Evolutionary conservation across 2,329 filamentous ascomycete genomes (phyloP).

Genomic region (Scedosporium apiospermum): DNA sequence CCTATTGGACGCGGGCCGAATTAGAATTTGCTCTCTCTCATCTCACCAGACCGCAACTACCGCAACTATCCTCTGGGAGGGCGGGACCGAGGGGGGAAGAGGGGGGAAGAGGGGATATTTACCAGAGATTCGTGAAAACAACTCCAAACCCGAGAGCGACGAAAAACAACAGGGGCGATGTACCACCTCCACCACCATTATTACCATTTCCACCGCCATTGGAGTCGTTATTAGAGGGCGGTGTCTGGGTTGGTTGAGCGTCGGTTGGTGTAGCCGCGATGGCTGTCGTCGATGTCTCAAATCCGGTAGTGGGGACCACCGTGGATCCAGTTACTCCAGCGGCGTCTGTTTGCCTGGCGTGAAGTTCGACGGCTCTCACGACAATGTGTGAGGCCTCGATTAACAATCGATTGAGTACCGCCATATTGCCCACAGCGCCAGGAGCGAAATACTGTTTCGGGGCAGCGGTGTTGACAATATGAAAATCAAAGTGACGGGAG

Average conservation of each 20-base stretch:
- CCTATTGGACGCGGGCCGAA: slow-evolving; percentile 41
- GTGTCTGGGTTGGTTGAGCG: too few relatives aligned
- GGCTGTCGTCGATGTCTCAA: slow-evolving; percentile 14
- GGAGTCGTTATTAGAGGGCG: slow-evolving; percentile 9
- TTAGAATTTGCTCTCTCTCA: too few relatives aligned
- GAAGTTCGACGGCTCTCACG: slow-evolving; percentile 20
- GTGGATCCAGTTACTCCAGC: slow-evolving; percentile 14
- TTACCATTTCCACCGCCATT: slow-evolving; percentile 4
- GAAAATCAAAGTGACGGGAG: not conserved
- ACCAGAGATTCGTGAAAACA: slow-evolving; percentile 98
- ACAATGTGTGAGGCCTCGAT: slow-evolving; percentile 26
- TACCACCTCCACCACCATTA: slow-evolving; percentile 18
- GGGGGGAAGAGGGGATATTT: slow-evolving; percentile 26
- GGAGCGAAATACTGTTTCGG: not conserved
- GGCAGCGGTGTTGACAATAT: not conserved
- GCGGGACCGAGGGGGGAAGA: slow-evolving; percentile 7
- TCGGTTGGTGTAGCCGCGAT: not conserved
- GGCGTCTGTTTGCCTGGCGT: slow-evolving; percentile 7
- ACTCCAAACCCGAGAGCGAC: slow-evolving; percentile 94
- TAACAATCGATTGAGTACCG: slow-evolving; percentile 25
- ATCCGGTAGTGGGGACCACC: slow-evolving; percentile 14
- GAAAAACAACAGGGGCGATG: slow-evolving; percentile 59
- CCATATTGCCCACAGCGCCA: slow-evolving; percentile 18
- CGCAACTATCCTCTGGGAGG: too few relatives aligned
- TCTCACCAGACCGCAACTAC: too few relatives aligned